phyloP scores from a whole-genome alignment of 805 yeast species.

The Zygotorulaspora danielsina region DNA sequence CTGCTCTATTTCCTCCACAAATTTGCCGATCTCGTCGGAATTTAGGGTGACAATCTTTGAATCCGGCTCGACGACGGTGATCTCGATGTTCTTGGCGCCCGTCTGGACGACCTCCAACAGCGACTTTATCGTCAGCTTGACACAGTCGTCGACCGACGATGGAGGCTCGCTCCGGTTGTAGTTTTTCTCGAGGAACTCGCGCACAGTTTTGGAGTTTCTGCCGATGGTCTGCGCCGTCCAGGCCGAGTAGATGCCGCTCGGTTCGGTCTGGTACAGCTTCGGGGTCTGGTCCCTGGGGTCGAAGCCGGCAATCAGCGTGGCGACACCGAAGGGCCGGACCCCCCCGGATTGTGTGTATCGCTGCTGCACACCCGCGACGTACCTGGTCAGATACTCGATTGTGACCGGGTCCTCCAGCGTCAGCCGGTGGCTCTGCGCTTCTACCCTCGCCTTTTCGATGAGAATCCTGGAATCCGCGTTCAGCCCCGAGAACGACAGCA shows the following conservation, averaged over 20 bases:
- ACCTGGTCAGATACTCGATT: slow-evolving; percentile 85
- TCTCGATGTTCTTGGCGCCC: slow-evolving; percentile 94
- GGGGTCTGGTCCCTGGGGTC: slow-evolving; percentile 75
- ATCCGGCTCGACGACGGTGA: slow-evolving; percentile 77
- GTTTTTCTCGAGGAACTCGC: slow-evolving; percentile 91
- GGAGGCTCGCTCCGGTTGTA: slow-evolving; percentile 56
- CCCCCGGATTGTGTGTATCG: slow-evolving; percentile 97
- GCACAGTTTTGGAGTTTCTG: slow-evolving; percentile 87
- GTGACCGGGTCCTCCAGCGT: slow-evolving; percentile 93
- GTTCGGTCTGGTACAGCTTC: slow-evolving; percentile 89
- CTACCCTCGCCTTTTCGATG: slow-evolving; percentile 92
- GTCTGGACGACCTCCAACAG: slow-evolving; percentile 95
- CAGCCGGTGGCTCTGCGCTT: slow-evolving; percentile 90
- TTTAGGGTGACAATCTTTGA: slow-evolving; percentile 54
- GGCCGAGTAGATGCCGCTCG: slow-evolving; percentile 93
- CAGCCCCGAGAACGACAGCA: slow-evolving; percentile 92
- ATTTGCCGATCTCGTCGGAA: slow-evolving; percentile 65
- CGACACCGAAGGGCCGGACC: slow-evolving; percentile 95
- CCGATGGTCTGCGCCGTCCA: slow-evolving; percentile 99
- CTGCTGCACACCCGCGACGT: slow-evolving; percentile 97
- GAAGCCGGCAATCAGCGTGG: slow-evolving; percentile 93
- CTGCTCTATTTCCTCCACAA: slow-evolving; percentile 78
- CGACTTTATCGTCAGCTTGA: slow-evolving; percentile 78
- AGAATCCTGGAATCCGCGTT: slow-evolving; percentile 97
- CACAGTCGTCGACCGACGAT: slow-evolving; percentile 58